Evolutionary conservation across 139 green algal genomes (phyloP).

Genomic region (Diplosphaera chodatii): DNA sequence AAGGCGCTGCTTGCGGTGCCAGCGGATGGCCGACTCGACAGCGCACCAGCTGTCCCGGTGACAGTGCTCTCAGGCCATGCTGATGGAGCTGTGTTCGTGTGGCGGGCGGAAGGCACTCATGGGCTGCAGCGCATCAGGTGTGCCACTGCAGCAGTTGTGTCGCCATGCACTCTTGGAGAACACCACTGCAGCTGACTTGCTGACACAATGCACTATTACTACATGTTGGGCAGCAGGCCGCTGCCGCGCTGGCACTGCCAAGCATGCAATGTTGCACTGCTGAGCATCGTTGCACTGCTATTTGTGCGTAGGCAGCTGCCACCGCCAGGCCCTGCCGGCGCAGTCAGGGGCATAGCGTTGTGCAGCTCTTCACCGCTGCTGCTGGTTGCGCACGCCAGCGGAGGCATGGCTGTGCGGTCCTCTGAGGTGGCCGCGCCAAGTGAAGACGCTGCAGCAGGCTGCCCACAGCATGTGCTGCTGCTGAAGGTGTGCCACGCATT

Average conservation of each 20-base stretch:
- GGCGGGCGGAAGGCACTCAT: not conserved
- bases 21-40: no score
- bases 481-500: not conserved
- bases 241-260: no score
- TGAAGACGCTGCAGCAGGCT: no score
- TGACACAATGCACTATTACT: no score
- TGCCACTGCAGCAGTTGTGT: no score
- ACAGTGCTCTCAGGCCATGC: not conserved
- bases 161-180: no score
- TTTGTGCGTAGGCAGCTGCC: no score
- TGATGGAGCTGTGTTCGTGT: not conserved
- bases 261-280: no score
- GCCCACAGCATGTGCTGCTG: not conserved
- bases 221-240: no score
- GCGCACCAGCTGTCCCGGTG: not conserved
- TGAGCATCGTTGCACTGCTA: no score
- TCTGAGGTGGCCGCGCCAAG: not conserved
- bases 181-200: no score
- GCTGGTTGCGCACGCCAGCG: conserved; percentile 22
- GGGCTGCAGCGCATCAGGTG: not conserved
- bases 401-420: not conserved
- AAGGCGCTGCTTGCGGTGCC: not conserved
- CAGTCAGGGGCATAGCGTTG: not conserved
- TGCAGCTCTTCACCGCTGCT: not conserved
- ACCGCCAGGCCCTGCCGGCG: not conserved